phyloP scores from a whole-genome alignment of 169 alveolate genomes.

The Eimeria necatrix region DNA sequence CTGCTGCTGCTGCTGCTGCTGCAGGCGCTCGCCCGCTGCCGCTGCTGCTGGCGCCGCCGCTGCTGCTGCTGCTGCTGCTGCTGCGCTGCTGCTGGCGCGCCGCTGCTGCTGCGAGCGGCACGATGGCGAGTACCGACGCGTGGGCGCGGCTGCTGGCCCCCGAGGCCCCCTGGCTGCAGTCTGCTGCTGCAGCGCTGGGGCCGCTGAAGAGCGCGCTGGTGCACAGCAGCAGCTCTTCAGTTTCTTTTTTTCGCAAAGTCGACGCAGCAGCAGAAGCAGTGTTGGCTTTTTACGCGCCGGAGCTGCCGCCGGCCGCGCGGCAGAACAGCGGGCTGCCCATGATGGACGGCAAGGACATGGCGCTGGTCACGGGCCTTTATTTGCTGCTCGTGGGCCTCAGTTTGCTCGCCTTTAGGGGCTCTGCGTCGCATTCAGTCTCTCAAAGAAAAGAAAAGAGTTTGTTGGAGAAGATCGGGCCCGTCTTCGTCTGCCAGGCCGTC shows the following conservation, averaged over 20 bases:
- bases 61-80: background rate
- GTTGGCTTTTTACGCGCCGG: slow-evolving; percentile 53
- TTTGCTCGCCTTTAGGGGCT: background rate
- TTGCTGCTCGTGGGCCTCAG: slow-evolving; percentile 28
- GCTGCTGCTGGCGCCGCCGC: background rate
- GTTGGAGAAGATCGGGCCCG: slow-evolving; percentile 1
- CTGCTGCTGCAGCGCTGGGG: background rate
- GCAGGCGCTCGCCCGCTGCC: background rate
- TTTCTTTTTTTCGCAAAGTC: slow-evolving; percentile 20
- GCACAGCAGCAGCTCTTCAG: background rate
- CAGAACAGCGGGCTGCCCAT: slow-evolving; percentile 56
- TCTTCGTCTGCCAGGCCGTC: slow-evolving; percentile 13
- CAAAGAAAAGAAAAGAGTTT: background rate
- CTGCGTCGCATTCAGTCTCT: background rate
- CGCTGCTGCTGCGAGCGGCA: background rate
- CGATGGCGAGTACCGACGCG: slow-evolving; percentile 24
- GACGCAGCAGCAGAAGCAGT: slow-evolving; percentile 24
- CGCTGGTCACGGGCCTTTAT: background rate
- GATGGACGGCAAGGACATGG: slow-evolving; percentile 61
- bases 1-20: too few relatives aligned
- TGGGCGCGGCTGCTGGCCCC: slow-evolving; percentile 63
- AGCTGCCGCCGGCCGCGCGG: slow-evolving; percentile 30
- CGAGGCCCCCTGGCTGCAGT: slow-evolving; percentile 56
- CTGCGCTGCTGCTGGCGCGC: background rate
- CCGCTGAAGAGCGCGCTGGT: background rate